Evolutionary conservation across 2,329 filamentous ascomycete genomes (phyloP).

Genomic region (Thermothelomyces thermophilus): DNA sequence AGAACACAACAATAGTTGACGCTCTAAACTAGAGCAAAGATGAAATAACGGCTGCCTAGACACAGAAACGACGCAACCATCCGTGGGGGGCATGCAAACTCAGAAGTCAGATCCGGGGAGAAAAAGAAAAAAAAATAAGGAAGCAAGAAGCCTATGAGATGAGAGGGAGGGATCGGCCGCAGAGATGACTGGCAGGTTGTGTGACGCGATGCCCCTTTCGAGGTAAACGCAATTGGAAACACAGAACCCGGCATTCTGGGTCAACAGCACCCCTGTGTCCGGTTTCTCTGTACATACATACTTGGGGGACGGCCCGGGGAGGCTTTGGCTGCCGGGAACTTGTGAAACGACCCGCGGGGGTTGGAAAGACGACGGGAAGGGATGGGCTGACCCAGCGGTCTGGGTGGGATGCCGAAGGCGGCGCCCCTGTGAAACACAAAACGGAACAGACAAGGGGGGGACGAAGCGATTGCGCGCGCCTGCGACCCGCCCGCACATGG

Average conservation of each 20-base stretch:
- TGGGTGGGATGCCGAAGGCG: constrained; percentile 16
- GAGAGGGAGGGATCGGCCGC: background rate
- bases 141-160: background rate
- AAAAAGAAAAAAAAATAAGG: background rate
- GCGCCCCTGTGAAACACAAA: background rate
- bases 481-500: constrained; percentile 8
- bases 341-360: background rate
- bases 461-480: background rate
- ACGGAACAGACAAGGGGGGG: background rate
- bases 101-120: background rate
- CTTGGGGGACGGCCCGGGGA: background rate
- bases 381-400: constrained; percentile 12
- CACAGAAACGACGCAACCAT: background rate
- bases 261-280: constrained; percentile 8
- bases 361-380: background rate
- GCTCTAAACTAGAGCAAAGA: background rate
- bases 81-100: background rate
- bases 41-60: background rate
- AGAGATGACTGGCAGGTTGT: background rate
- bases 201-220: background rate
- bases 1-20: background rate
- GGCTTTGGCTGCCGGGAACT: background rate
- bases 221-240: constrained; percentile 1
- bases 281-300: background rate
- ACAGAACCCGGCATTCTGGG: constrained; percentile 16